These are phyloP conservation scores for Oxyria digyna DNA, from an alignment of 148 eudicot genomes.

Conservation along the genomic window DNA sequence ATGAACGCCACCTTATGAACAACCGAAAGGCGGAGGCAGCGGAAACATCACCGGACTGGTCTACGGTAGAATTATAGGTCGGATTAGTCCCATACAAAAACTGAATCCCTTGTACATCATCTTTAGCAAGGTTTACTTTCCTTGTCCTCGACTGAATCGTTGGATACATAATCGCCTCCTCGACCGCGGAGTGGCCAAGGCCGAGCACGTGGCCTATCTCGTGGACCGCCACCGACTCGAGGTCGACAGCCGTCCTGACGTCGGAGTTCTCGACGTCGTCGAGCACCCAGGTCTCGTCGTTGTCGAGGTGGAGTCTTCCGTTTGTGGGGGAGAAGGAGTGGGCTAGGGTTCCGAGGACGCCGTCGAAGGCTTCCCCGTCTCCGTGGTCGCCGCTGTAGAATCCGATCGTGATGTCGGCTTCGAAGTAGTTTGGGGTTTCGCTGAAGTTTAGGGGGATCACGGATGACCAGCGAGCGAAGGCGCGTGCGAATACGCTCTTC, in stretches of 20 bases:
- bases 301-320: conserved; percentile 15
- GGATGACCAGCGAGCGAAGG: conserved; percentile 2
- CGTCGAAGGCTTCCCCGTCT: conserved; percentile 18
- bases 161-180: conserved; percentile 13
- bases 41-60: neutral
- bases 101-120: conserved; percentile 18
- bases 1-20: neutral
- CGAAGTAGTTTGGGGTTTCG: neutral
- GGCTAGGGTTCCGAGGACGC: conserved; percentile 10
- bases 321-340: conserved; percentile 9
- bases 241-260: neutral
- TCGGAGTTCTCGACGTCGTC: conserved; percentile 5
- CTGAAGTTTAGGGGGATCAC: conserved; percentile 3
- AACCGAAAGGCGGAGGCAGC: neutral
- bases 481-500: conserved; percentile 6
- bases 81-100: conserved; percentile 15
- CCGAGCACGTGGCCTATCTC: conserved; percentile 25
- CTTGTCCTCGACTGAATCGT: neutral
- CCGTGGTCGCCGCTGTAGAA: conserved; percentile 14
- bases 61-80: neutral
- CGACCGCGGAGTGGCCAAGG: conserved; percentile 10
- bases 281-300: conserved; percentile 14
- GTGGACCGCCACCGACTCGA: conserved; percentile 18
- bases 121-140: neutral
- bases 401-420: conserved; percentile 7